phyloP scores from a whole-genome alignment of 2,329 filamentous ascomycete species.

The Lasiodiplodia sp. region DNA sequence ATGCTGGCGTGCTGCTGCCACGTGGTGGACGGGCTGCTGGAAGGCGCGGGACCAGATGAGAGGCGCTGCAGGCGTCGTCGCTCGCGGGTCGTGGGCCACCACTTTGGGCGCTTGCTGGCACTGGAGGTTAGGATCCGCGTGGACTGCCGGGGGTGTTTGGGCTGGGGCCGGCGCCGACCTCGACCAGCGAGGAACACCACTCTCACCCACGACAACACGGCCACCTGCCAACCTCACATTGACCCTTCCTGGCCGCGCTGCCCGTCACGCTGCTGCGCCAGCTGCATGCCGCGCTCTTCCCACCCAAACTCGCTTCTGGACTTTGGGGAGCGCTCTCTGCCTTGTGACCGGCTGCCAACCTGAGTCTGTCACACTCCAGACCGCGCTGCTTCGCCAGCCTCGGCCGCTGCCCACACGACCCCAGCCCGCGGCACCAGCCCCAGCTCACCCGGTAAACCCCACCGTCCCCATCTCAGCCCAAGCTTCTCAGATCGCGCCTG shows the following conservation, averaged over 20 bases:
- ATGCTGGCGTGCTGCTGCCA: slow-evolving; percentile 4
- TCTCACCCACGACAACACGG: neutral
- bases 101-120: slow-evolving; percentile 21
- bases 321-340: slow-evolving; percentile 29
- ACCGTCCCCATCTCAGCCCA: slow-evolving; percentile 1
- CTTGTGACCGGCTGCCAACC: slow-evolving; percentile 30
- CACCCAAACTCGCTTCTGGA: slow-evolving; percentile 6
- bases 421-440: neutral
- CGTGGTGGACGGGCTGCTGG: slow-evolving; percentile 9
- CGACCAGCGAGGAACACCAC: slow-evolving; percentile 7
- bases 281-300: slow-evolving; percentile 24
- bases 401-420: slow-evolving; percentile 12
- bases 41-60: slow-evolving; percentile 1
- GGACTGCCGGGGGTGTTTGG: slow-evolving; percentile 11
- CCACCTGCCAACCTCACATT: neutral
- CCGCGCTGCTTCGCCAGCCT: slow-evolving; percentile 17
- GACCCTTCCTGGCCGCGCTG: neutral
- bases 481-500: neutral
- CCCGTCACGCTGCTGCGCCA: slow-evolving; percentile 18
- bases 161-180: slow-evolving; percentile 19
- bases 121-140: slow-evolving; percentile 16
- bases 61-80: neutral
- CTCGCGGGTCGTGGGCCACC: slow-evolving; percentile 9
- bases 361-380: slow-evolving; percentile 26
- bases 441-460: neutral